phyloP scores from a whole-genome alignment of 2,329 filamentous ascomycete species.

The Lomentospora prolificans region DNA sequence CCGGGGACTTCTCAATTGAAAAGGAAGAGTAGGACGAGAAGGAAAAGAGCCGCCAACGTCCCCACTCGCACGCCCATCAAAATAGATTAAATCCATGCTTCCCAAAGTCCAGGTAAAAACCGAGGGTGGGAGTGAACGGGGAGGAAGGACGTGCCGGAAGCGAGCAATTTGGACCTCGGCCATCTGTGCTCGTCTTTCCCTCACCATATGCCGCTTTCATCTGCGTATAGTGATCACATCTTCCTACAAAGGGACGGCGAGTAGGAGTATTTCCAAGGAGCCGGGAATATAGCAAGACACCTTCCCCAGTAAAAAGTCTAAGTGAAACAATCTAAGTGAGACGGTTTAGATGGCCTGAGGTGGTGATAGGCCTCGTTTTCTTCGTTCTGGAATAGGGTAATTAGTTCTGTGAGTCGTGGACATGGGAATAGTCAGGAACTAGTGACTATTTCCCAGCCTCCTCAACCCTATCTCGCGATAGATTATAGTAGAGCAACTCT shows the following conservation, averaged over 20 bases:
- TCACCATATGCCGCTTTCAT: not conserved
- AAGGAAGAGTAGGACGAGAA: not conserved
- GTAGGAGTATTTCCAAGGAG: not conserved
- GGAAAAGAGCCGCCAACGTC: not conserved
- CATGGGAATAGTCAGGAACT: too few relatives aligned
- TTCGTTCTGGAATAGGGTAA: not conserved
- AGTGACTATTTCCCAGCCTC: too few relatives aligned
- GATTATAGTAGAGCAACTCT: too few relatives aligned
- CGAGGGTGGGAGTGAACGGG: not conserved
- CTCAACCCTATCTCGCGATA: too few relatives aligned
- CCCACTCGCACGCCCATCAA: not conserved
- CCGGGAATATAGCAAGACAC: not conserved
- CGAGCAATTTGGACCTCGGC: too few relatives aligned
- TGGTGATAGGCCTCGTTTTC: not conserved
- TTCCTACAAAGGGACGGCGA: not conserved
- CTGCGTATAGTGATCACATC: not conserved
- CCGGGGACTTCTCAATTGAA: not conserved
- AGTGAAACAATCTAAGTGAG: not conserved
- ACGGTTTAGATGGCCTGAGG: not conserved
- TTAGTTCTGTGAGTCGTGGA: too few relatives aligned
- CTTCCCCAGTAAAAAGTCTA: not conserved
- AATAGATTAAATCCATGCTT: not conserved
- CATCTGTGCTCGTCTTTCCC: too few relatives aligned
- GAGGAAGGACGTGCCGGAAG: not conserved
- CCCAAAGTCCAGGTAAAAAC: not conserved